Evolutionary conservation across 345 rosid species (phyloP), one percentile per base, ranked within the genome.

Genomic region (Euphorbia tirucalli): DNA sequence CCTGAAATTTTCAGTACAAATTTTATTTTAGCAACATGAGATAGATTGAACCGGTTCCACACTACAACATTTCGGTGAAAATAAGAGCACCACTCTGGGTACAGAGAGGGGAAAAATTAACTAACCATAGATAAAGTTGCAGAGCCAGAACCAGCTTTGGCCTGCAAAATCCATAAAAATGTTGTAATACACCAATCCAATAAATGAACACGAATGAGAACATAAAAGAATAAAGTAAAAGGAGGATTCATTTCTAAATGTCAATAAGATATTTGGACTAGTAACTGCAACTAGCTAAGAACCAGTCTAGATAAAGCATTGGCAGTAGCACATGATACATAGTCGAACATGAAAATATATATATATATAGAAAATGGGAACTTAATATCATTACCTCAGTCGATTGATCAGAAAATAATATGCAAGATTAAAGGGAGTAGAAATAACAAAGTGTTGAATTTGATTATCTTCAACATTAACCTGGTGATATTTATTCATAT

Each of bases 91-190:
- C 16, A 13, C 11, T 3, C 21, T 5, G 11, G 18, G 13, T 25
- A 4, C 25, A n/a, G n/a, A 55, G 7, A 49, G 48, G 14, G n/a
- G 5, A 30, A 35, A 32, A 18, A 66, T 28, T 46, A 18, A 74
- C 88, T 48, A 65, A 95, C 99, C 99, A 95, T 95, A 0, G 99
- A 95, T 41, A 92, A 79, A 39, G 99, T 95, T 37, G 99, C 99
- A 54, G 99, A 95, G 73, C 98, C 99, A 57, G 97, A 54, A 52
- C 99, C 99, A 82, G 99, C 97, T 84, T 90, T 95, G 68, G 99
- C 99, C 99, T 95, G 84, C 78, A 81, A 75, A 66, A 39, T 27
- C 61, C 31, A 63, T 68, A 65, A 54, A 43, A 10, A 66, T 10
- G 52, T 44, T 58, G 25, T 32, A 48, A 71, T 39, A 65, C 28